These are phyloP conservation scores for Chalaropsis thielavioides DNA, from an alignment of 2,329 filamentous ascomycete genomes.

Conservation along the genomic window DNA sequence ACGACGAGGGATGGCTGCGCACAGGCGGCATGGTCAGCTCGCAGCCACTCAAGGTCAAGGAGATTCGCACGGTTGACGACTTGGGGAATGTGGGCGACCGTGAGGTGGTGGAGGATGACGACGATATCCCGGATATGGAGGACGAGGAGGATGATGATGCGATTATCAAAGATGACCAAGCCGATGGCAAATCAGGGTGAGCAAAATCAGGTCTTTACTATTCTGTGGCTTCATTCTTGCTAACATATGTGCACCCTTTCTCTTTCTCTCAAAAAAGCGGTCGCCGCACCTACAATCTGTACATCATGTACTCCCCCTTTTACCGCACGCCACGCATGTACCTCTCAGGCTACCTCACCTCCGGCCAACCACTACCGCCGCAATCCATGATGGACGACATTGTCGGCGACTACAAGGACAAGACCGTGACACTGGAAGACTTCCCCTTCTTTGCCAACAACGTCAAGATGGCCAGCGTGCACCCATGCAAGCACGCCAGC, in stretches of 20 bases:
- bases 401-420: slow-evolving; percentile 92
- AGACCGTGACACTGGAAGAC: slow-evolving; percentile 94
- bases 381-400: slow-evolving; percentile 93
- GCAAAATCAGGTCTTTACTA: neutral
- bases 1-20: slow-evolving; percentile 82
- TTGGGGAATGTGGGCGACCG: slow-evolving; percentile 70
- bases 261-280: slow-evolving; percentile 36
- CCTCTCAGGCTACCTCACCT: slow-evolving; percentile 72
- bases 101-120: slow-evolving; percentile 55
- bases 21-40: slow-evolving; percentile 67
- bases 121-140: slow-evolving; percentile 97
- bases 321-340: slow-evolving; percentile 94
- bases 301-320: slow-evolving; percentile 95
- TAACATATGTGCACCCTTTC: slow-evolving; percentile 15
- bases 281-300: slow-evolving; percentile 87
- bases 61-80: slow-evolving; percentile 81
- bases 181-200: slow-evolving; percentile 10
- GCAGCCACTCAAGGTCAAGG: slow-evolving; percentile 59
- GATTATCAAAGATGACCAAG: slow-evolving; percentile 59
- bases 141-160: slow-evolving; percentile 95
- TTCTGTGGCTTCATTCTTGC: slow-evolving; percentile 2
- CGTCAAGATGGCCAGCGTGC: slow-evolving; percentile 91
- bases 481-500: slow-evolving; percentile 91
- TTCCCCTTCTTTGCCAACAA: slow-evolving; percentile 87
- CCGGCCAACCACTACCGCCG: slow-evolving; percentile 67